Evolutionary conservation across 2,329 filamentous ascomycete genomes (phyloP).

Genomic region (Claviceps africana): DNA sequence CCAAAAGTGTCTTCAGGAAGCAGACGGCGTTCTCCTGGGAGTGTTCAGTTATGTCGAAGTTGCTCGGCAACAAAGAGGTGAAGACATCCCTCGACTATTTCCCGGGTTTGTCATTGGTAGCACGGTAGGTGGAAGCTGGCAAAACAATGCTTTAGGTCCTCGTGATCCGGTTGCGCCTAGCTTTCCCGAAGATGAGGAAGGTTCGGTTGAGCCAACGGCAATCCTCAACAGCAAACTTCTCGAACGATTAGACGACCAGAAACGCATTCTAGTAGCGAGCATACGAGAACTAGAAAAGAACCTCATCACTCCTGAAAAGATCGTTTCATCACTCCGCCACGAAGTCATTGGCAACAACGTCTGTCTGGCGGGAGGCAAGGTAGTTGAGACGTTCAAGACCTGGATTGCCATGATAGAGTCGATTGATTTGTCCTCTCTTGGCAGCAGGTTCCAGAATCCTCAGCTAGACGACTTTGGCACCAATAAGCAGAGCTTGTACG

Average conservation of each 20-base stretch:
- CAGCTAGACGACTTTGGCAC: slow-evolving; percentile 75
- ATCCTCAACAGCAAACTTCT: slow-evolving; percentile 64
- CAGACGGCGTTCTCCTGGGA: slow-evolving; percentile 86
- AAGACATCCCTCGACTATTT: slow-evolving; percentile 82
- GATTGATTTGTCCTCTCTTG: slow-evolving; percentile 70
- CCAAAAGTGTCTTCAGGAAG: slow-evolving; percentile 89
- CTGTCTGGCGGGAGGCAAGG: slow-evolving; percentile 62
- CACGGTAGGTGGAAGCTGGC: slow-evolving; percentile 76
- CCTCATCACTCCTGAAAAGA: slow-evolving; percentile 62
- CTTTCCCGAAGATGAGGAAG: slow-evolving; percentile 74
- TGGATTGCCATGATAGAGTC: slow-evolving; percentile 88
- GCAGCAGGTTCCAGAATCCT: slow-evolving; percentile 66
- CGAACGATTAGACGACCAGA: slow-evolving; percentile 73
- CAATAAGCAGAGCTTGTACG: slow-evolving; percentile 88
- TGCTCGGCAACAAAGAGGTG: slow-evolving; percentile 80
- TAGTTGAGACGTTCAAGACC: slow-evolving; percentile 76
- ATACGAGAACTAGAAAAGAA: slow-evolving; percentile 81
- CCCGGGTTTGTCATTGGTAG: slow-evolving; percentile 89
- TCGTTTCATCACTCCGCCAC: slow-evolving; percentile 66
- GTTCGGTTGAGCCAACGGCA: slow-evolving; percentile 54
- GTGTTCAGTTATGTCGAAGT: slow-evolving; percentile 96
- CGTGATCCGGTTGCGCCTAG: slow-evolving; percentile 65
- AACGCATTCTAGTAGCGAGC: slow-evolving; percentile 70
- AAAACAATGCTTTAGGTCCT: slow-evolving; percentile 50
- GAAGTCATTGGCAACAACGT: slow-evolving; percentile 69